Base-by-base conservation (phyloP, 768 basidiomycete species). In the Rhodosporidiobolus odoratus region DNA sequence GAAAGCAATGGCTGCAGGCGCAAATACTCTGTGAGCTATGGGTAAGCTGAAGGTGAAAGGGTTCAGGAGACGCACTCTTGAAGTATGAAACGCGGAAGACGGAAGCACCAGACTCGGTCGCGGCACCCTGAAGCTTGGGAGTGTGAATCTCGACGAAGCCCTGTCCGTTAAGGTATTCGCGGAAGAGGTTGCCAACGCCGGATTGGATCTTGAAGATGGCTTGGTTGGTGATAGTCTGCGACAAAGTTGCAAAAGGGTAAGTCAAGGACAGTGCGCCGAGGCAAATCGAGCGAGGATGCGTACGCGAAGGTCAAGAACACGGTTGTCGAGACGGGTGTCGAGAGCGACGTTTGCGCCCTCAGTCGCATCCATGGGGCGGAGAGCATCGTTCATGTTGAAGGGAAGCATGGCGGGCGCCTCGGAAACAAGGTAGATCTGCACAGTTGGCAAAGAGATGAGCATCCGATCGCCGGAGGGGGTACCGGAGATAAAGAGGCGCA, bases 61-160 rank as follows among this genome's bases (percentile, higher is more conserved):
- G 21, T 43, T 15, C 27, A 2, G 32, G 16, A 19, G 25, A 77
- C 82, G 43, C 73, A 88, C 94, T 91, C 84, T 96, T 95, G 84
- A 98, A 99, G 81, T 99, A 98, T 77, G 85, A 85, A 54, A 98
- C 96, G 83, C 94, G 93, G 85, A 98, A 99, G 47, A 99, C 96
- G 43, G 90, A 90, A 52, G 96, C 91, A 15, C 96, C 96, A 19
- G 89, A 91, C 81, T 98, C 96, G 3, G 96, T 98, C 15, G 96
- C 94, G 41, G 96, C 89, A 50, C 91, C 93, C 79, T 97, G 93
- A 4, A 99, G 84, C 82, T 98, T 99, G 9, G 96, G 96, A 70
- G 90, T 93, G 81, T 98, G 95, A 71, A 99, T 98, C 81, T 98
- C 95, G 62, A 86, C 86, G 79, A 98, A 98, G 30, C 88, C 87